A percentile compares a stretch with the other conserved stretches of the same genome.
Evolutionary conservation across 345 rosid species (phyloP).

Genomic region (Eucalyptus urophylla): DNA sequence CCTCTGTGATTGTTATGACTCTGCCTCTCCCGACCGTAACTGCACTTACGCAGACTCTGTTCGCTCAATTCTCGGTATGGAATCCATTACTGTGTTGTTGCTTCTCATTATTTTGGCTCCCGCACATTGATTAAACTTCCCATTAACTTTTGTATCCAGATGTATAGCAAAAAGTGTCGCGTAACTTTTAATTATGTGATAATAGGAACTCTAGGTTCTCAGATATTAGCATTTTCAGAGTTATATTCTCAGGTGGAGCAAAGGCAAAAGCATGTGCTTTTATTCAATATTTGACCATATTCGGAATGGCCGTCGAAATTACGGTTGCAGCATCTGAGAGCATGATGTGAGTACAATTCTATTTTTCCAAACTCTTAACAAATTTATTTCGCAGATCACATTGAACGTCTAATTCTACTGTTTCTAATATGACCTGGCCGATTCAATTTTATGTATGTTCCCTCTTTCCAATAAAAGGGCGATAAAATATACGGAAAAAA

Average conservation of each 20-base stretch:
- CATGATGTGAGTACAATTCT: slow-evolving; percentile 43
- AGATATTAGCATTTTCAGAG: no score
- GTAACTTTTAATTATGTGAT: no score
- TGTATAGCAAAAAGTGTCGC: background rate
- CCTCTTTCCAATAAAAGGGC: slow-evolving; percentile 30
- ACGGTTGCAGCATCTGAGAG: slow-evolving; percentile 15
- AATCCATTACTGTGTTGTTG: no score
- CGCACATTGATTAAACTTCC: background rate
- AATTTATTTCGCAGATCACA: background rate
- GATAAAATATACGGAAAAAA: slow-evolving; percentile 39
- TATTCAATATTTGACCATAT: slow-evolving; percentile 47
- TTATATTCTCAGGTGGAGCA: slow-evolving; percentile 31
- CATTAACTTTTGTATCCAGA: background rate
- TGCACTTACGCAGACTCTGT: rapidly evolving
- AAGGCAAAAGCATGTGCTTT: slow-evolving; percentile 51
- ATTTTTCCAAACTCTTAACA: background rate
- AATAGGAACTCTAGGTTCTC: background rate
- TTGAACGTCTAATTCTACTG: background rate
- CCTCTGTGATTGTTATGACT: slow-evolving; percentile 5
- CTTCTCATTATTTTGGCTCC: no score
- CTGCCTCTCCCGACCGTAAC: rapidly evolving
- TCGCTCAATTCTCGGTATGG: no score
- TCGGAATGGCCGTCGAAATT: slow-evolving; percentile 11
- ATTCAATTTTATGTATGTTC: background rate
- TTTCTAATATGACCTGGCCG: background rate